Percentiles rank a stretch among this genome's conserved stretches.
Conservation (phyloP, 129 eudicot genomes). For the Apium graveolens region DNA sequence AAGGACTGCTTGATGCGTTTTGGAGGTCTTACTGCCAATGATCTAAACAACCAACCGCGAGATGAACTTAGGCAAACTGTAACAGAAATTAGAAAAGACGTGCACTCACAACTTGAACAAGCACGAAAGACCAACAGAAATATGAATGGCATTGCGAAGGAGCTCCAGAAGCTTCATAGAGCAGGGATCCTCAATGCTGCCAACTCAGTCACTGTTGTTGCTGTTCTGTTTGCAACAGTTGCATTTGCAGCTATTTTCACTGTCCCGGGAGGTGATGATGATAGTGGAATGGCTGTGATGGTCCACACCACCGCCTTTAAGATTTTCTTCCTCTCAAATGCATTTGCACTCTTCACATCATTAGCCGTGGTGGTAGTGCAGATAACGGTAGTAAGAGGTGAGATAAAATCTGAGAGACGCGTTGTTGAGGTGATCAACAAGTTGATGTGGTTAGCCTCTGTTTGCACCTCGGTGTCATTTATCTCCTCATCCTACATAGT, state of each 20-base stretch:
- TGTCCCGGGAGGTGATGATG: slow-evolving; percentile 28
- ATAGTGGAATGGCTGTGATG: slow-evolving; percentile 24
- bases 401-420: slow-evolving; percentile 27
- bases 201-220: slow-evolving; percentile 33
- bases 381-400: slow-evolving; percentile 24
- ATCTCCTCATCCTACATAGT: slow-evolving; percentile 33
- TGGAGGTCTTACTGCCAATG: slow-evolving; percentile 29
- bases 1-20: slow-evolving; percentile 17
- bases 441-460: slow-evolving; percentile 39
- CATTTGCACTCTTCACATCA: slow-evolving; percentile 31
- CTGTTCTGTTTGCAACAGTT: slow-evolving; percentile 32
- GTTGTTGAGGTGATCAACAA: slow-evolving; percentile 34
- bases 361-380: slow-evolving; percentile 29
- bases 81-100: slow-evolving; percentile 26
- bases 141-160: slow-evolving; percentile 32
- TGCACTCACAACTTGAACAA: slow-evolving; percentile 34
- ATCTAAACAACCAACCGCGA: slow-evolving; percentile 27
- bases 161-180: slow-evolving; percentile 32
- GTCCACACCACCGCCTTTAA: slow-evolving; percentile 15
- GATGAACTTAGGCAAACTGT: slow-evolving; percentile 33
- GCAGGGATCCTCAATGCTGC: slow-evolving; percentile 35
- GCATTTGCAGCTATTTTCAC: slow-evolving; percentile 30
- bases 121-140: slow-evolving; percentile 28
- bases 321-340: slow-evolving; percentile 32
- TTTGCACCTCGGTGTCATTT: slow-evolving; percentile 32